A percentile compares a stretch with the other conserved stretches of the same genome.
phyloP scores from a whole-genome alignment of 177 flowering plant genomes.

The Vitis hybrid region DNA sequence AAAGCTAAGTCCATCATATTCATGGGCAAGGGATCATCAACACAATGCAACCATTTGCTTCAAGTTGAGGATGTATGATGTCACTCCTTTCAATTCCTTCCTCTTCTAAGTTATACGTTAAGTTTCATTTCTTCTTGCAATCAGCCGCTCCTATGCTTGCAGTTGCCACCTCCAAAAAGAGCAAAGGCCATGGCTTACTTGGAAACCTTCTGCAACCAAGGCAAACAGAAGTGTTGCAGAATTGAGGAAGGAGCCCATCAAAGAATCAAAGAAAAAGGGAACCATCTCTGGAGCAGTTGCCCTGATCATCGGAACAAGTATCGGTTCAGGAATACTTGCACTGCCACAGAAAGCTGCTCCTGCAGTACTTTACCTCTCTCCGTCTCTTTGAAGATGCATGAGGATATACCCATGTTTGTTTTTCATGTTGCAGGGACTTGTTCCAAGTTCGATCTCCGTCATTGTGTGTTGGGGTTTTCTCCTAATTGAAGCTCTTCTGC shows the following conservation, averaged over 20 bases:
- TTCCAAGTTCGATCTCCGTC: slow-evolving; percentile 65
- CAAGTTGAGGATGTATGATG: slow-evolving; percentile 31
- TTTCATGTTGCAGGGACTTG: slow-evolving; percentile 51
- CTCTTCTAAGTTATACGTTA: neutral
- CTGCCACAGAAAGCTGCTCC: slow-evolving; percentile 73
- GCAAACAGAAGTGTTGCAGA: slow-evolving; percentile 9
- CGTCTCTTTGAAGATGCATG: neutral
- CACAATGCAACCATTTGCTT: slow-evolving; percentile 12
- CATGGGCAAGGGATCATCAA: slow-evolving; percentile 6
- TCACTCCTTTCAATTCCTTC: neutral
- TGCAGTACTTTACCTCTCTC: slow-evolving; percentile 44
- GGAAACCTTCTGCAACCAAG: slow-evolving; percentile 20
- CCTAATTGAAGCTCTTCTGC: slow-evolving; percentile 69
- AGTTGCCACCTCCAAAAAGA: slow-evolving; percentile 11
- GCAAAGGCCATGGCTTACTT: slow-evolving; percentile 6
- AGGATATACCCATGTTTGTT: neutral
- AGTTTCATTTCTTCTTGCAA: slow-evolving; percentile 4
- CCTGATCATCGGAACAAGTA: slow-evolving; percentile 74
- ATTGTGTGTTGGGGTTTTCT: slow-evolving; percentile 75
- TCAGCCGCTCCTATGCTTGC: slow-evolving; percentile 12
- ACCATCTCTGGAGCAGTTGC: slow-evolving; percentile 71
- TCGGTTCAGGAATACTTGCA: slow-evolving; percentile 81
- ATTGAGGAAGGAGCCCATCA: slow-evolving; percentile 8
- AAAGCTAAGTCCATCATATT: neutral
- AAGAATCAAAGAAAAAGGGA: slow-evolving; percentile 44